Base-by-base conservation (phyloP, 75 land plant genomes). In the Isoetes taiwanensis region DNA sequence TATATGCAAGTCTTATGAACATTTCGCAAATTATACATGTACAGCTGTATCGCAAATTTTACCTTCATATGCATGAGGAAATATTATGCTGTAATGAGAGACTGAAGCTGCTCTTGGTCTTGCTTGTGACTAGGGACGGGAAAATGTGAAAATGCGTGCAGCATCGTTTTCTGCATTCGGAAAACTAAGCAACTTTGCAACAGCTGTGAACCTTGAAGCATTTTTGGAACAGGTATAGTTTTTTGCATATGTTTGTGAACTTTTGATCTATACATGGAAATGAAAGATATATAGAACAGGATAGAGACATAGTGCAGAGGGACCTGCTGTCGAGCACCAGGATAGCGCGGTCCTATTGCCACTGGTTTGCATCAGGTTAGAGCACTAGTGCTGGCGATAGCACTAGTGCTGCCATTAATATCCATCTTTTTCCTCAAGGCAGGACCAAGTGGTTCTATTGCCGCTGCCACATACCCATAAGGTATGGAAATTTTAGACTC, bases 121-220 rank as follows among this genome's bases (percentile, higher is more conserved):
- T n/a, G n/a, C n/a, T n/a, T n/a, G n/a, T n/a, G n/a, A 56, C 58
- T 78, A 93, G 98, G 30, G 62, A 28, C 66, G 69, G 64, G 71
- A 73, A 64, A 79, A 83, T 41, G 63, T 61, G 10, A 81, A 73
- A 19, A 87, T 84, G 43, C 76, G 94, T 4, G 71, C 85, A 35
- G 73, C 72, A 67, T 77, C 98, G 31, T 87, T 87, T 77, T 80
- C 80, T 62, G 94, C 94, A 30, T 76, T 87, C 69, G 94, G 98
- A 53, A 67, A 70, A 30, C 62, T 93, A 54, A 73, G 81, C 63
- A 68, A 61, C 28, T 84, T 60, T 79, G 83, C 70, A 5, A 48
- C 46, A 35, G 83, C 79, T 41, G 53, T 54, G 40, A 82, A 87
- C 28, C 78, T 58, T 61, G 94, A 86, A 48, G 77, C 88, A 29